A percentile compares a stretch with the other conserved stretches of the same genome.
Conservation (phyloP, 805 yeast genomes). For the Pichia cabralensis region DNA sequence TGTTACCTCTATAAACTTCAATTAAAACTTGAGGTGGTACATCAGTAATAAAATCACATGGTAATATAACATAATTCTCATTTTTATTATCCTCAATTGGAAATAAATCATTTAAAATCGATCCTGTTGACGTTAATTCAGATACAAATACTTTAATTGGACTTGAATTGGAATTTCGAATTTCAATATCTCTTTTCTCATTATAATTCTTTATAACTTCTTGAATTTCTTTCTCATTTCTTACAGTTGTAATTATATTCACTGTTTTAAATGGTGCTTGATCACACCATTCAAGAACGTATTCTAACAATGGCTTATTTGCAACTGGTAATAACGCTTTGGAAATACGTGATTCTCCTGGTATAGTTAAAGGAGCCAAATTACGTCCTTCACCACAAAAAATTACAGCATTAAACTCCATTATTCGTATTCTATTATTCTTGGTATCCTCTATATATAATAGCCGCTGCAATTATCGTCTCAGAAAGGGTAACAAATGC, state of each 20-base stretch:
- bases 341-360: conserved; percentile 53
- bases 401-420: conserved; percentile 90
- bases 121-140: conserved; percentile 52
- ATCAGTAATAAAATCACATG: conserved; percentile 91
- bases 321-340: conserved; percentile 89
- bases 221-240: conserved; percentile 36
- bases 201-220: conserved; percentile 38
- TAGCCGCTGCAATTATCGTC: too few relatives aligned
- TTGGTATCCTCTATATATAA: too few relatives aligned
- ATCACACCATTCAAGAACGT: conserved; percentile 90
- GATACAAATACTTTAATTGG: conserved; percentile 34
- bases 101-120: conserved; percentile 32
- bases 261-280: conserved; percentile 67
- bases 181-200: conserved; percentile 29
- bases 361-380: conserved; percentile 61
- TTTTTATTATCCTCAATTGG: conserved; percentile 1
- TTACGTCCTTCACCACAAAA: conserved; percentile 79
- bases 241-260: conserved; percentile 45
- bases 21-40: conserved; percentile 82
- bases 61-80: conserved; percentile 64
- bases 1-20: conserved; percentile 71
- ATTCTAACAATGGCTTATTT: conserved; percentile 78
- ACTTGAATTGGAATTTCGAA: conserved; percentile 23
- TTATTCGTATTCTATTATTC: conserved; percentile 22
- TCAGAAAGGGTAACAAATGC: too few relatives aligned